Conservation (phyloP, 345 rosid genomes). For the Raphanus sativus region DNA sequence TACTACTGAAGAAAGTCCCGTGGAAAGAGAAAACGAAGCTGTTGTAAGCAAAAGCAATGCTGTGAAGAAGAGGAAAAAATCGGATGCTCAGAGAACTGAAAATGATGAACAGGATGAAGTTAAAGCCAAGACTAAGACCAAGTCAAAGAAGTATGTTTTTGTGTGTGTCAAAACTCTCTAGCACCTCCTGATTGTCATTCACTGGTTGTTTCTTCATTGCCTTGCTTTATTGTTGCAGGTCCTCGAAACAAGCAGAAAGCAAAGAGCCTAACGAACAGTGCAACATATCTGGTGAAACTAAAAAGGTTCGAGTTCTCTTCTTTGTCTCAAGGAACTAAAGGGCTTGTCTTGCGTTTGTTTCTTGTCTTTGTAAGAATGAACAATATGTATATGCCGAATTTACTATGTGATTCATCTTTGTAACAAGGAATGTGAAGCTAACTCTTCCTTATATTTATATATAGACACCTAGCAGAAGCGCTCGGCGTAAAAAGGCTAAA, state of each 20-base stretch:
- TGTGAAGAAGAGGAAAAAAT: slow-evolving; percentile 35
- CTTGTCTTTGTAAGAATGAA: slow-evolving; percentile 2
- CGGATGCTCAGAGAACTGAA: slow-evolving; percentile 29
- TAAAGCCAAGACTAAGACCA: slow-evolving; percentile 24
- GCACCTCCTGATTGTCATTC: slow-evolving; percentile 7
- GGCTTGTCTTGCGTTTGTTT: not conserved
- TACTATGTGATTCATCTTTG: slow-evolving; percentile 7
- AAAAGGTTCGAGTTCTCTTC: slow-evolving; percentile 57
- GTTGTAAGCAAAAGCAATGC: slow-evolving; percentile 32
- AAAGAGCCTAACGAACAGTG: slow-evolving; percentile 44
- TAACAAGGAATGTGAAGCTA: slow-evolving; percentile 17
- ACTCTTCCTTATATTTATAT: slow-evolving; percentile 30
- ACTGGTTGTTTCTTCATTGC: slow-evolving; percentile 6
- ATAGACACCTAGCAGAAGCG: slow-evolving; percentile 83
- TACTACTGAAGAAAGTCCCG: slow-evolving; percentile 43
- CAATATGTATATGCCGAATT: not conserved
- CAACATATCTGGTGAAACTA: slow-evolving; percentile 41
- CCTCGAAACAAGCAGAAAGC: slow-evolving; percentile 42
- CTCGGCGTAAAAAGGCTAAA: slow-evolving; percentile 88
- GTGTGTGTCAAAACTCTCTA: slow-evolving; percentile 13
- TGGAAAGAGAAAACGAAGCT: slow-evolving; percentile 22
- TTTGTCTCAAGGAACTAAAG: not conserved
- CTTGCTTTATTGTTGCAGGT: slow-evolving; percentile 40
- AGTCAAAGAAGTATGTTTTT: slow-evolving; percentile 47
- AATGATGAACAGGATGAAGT: slow-evolving; percentile 33